Percentiles rank a stretch among this genome's conserved stretches.
Evolutionary conservation across 768 basidiomycete species (phyloP).

Genomic region (Termitomyces sp.): DNA sequence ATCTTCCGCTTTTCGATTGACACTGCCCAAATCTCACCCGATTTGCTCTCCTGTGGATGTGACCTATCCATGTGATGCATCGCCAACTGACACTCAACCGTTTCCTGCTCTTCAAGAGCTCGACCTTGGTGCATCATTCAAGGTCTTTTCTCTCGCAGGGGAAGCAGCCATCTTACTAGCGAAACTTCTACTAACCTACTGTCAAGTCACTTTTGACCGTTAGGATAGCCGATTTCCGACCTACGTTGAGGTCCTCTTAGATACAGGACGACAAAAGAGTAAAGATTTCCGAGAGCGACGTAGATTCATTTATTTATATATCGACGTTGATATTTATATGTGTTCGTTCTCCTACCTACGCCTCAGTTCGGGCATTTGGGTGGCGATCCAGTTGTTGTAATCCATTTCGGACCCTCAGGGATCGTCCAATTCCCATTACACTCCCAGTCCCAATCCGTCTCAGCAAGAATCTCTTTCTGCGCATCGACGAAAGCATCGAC

Average conservation of each 20-base stretch:
- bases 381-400: slow-evolving; percentile 67
- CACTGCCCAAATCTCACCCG: background rate
- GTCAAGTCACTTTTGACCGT: background rate
- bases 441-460: slow-evolving; percentile 72
- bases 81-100: background rate
- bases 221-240: background rate
- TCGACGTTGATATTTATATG: no score
- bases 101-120: background rate
- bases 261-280: background rate
- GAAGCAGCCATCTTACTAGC: background rate
- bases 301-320: background rate
- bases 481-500: slow-evolving; percentile 70
- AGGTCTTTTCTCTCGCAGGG: background rate
- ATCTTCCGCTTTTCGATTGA: background rate
- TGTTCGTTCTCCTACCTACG: background rate
- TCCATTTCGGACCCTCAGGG: slow-evolving; percentile 64
- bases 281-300: background rate
- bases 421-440: slow-evolving; percentile 79
- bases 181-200: background rate
- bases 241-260: background rate
- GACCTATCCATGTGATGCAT: background rate
- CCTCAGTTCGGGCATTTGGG: slow-evolving; percentile 27
- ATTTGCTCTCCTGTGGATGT: background rate
- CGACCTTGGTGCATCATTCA: background rate
- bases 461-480: slow-evolving; percentile 60